Evolutionary conservation across 2,329 filamentous ascomycete genomes (phyloP), one percentile per base, ranked within the genome.

Genomic region (Stemphylium vesicarium): DNA sequence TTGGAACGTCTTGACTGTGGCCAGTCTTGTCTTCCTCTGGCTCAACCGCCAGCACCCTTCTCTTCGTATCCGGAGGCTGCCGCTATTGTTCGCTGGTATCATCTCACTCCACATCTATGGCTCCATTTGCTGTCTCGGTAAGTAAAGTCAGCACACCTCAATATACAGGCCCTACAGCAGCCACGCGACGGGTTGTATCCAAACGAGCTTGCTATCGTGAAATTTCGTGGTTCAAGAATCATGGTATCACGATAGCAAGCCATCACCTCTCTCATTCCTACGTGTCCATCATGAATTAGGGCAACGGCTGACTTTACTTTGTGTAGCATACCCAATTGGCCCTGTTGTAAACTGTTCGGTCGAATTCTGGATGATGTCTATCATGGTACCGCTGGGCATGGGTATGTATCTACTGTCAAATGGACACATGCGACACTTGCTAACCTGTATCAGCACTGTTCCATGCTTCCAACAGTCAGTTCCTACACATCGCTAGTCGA

Each of bases 381-480:
- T 73, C 4, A 68, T 63, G 41, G 61, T 73, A 1, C 70, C 69
- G 18, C 55, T 69, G 31, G 70, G 70, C 11, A 67, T 70, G 31
- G 45, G 45, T 48, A 48, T 16, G 45, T 13, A 32, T 16, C 11
- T 3, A 16, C 20, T 4, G n/a, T 26, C 13, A 11, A 3, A 12
- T 29, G 16, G 13, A 11, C 9, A 20, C 13, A 7, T 12, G 18
- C 32, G 9, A 9, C 36, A 40, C 15, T 5, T 26, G 15, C 37
- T 48, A 12, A 40, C 3, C 13, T 12, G 6, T 8, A 39, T n/a
- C 24, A 49, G 70, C 69, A 8, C 53, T 74, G 45, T 73, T 74
- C 37, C 70, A 73, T 42, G 66, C 70, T 2, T 63, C 71, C n/a
- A 74, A 74, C 47, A 71, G 66, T n/a, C 71, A 74, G 45, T 74